Percentiles rank a stretch among this genome's conserved stretches.
These are phyloP conservation scores for Flaveria sonorensis DNA, from an alignment of 129 eudicot species.

Conservation along the genomic window DNA sequence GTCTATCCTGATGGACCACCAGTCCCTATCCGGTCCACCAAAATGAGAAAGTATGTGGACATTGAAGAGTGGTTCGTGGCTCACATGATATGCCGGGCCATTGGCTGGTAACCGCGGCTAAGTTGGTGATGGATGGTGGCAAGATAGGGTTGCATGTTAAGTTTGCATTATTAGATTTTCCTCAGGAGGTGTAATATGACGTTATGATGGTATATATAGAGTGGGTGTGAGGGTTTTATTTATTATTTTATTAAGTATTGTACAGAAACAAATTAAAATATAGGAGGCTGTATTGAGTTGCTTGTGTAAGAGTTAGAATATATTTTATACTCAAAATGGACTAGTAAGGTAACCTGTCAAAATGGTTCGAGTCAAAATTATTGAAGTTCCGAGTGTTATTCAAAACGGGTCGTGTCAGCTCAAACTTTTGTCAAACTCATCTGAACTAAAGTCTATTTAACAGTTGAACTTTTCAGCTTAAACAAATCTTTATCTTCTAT, in stretches of 20 bases:
- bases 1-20: slow-evolving; percentile 88
- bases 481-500: too few relatives aligned
- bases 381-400: too few relatives aligned
- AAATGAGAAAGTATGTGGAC: slow-evolving; percentile 66
- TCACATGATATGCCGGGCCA: slow-evolving; percentile 94
- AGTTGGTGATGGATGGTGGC: slow-evolving; percentile 73
- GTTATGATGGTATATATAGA: slow-evolving; percentile 19
- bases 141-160: slow-evolving; percentile 86
- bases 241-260: slow-evolving; percentile 24
- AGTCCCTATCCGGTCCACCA: slow-evolving; percentile 55
- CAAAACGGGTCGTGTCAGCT: too few relatives aligned
- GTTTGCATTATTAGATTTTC: slow-evolving; percentile 72
- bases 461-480: too few relatives aligned
- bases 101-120: slow-evolving; percentile 93
- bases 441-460: too few relatives aligned
- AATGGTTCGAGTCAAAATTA: background rate
- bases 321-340: background rate
- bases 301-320: background rate
- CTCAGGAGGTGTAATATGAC: slow-evolving; percentile 34
- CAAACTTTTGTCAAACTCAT: too few relatives aligned
- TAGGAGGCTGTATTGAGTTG: slow-evolving; percentile 25
- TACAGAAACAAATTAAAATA: slow-evolving; percentile 29
- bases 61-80: slow-evolving; percentile 69
- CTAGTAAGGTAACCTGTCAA: background rate
- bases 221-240: slow-evolving; percentile 13